phyloP scores from a whole-genome alignment of 139 green algal genomes.

The Asterochloris sp. region DNA sequence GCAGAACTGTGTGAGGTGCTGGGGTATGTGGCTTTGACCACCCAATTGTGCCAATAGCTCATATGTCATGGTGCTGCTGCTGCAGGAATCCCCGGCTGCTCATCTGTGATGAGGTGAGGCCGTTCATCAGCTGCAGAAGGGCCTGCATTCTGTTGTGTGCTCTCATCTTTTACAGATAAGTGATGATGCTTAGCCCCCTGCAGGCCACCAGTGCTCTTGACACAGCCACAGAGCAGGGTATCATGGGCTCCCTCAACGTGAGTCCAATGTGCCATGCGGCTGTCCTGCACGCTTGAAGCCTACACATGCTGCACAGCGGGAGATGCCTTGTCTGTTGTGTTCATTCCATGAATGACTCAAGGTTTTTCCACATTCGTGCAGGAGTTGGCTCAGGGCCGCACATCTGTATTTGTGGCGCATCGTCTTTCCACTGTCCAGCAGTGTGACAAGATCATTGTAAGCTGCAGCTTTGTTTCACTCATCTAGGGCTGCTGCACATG shows the following conservation, averaged over 20 bases:
- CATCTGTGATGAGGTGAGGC: slow-evolving; percentile 74
- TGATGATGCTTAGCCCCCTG: not conserved
- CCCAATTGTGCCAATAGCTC: not conserved
- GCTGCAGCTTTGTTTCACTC: slow-evolving; percentile 19
- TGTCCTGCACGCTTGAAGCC: not conserved
- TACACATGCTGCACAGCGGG: not conserved
- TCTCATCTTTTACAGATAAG: not conserved
- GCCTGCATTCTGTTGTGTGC: no score
- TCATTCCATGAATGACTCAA: not conserved
- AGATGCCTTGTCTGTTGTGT: not conserved
- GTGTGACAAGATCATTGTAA: slow-evolving; percentile 78
- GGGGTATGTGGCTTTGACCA: no score
- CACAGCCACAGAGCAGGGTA: slow-evolving; percentile 75
- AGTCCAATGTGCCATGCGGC: not conserved
- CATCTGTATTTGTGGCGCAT: slow-evolving; percentile 93
- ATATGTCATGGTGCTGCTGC: not conserved
- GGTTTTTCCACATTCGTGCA: not conserved
- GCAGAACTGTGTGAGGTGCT: no score
- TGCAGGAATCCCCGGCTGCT: slow-evolving; percentile 65
- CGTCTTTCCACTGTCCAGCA: slow-evolving; percentile 77
- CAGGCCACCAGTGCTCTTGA: slow-evolving; percentile 83
- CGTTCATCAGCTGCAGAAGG: no score
- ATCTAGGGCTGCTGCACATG: not conserved
- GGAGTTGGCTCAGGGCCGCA: slow-evolving; percentile 58
- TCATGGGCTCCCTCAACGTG: slow-evolving; percentile 65